These are phyloP conservation scores for Hanseniaspora meyeri DNA, from an alignment of 805 yeast genomes.

Conservation along the genomic window DNA sequence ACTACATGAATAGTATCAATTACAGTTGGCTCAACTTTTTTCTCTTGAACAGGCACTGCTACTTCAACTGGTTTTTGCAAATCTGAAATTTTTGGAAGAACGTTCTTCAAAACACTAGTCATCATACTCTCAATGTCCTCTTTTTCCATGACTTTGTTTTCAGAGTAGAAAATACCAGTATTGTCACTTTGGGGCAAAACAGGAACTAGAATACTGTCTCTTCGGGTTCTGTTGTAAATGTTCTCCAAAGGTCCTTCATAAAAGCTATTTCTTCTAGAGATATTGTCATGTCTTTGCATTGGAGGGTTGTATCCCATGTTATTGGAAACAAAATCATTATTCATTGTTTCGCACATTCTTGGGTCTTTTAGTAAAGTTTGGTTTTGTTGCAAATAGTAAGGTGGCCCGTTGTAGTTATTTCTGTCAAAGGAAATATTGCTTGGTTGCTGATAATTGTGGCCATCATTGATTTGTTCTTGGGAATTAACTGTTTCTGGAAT, in stretches of 20 bases:
- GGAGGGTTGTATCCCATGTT: too few species aligned
- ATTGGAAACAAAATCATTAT: not conserved
- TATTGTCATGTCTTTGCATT: not conserved
- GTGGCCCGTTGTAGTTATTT: too few species aligned
- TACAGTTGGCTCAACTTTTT: not conserved
- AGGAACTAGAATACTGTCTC: not conserved
- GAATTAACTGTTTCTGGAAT: too few species aligned
- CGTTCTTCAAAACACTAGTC: conserved; percentile 2
- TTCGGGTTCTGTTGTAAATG: not conserved
- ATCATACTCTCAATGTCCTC: conserved; percentile 3
- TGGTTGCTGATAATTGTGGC: too few species aligned
- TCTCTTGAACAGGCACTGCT: not conserved
- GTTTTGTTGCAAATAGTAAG: not conserved
- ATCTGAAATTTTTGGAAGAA: not conserved
- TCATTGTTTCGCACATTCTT: not conserved
- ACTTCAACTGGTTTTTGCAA: not conserved
- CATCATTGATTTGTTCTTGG: too few species aligned
- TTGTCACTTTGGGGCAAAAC: not conserved
- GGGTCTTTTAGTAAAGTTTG: not conserved
- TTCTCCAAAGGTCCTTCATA: not conserved
- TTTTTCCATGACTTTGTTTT: not conserved
- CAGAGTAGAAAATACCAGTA: not conserved
- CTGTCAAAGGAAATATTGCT: too few species aligned
- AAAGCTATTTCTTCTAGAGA: not conserved
- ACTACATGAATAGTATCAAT: not conserved